Evolutionary conservation across 164 flowering plant species (phyloP).

Genomic region (Vitis labrusca): DNA sequence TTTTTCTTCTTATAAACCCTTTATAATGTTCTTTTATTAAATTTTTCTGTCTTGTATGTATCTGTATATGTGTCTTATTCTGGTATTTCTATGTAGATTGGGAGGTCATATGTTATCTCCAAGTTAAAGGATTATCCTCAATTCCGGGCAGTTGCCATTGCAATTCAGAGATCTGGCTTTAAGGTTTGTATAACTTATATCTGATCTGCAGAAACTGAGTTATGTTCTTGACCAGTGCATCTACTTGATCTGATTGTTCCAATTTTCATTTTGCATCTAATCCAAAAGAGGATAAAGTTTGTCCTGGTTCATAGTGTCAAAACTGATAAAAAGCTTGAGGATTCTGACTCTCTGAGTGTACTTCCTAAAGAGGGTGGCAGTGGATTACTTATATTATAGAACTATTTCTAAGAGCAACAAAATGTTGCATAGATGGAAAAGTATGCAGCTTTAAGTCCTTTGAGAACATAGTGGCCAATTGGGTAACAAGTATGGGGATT

Average conservation of each 20-base stretch:
- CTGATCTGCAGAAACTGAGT: neutral
- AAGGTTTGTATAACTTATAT: slow-evolving; percentile 51
- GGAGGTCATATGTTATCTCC: slow-evolving; percentile 73
- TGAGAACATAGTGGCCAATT: neutral
- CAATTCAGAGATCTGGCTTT: slow-evolving; percentile 86
- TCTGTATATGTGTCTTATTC: neutral
- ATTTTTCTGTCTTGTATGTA: neutral
- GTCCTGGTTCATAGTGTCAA: neutral
- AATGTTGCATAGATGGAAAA: neutral
- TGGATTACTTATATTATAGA: no score
- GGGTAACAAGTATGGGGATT: neutral
- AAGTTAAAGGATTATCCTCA: slow-evolving; percentile 88
- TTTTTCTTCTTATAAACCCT: neutral
- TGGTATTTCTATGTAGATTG: slow-evolving; percentile 54
- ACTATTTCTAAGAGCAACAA: no score
- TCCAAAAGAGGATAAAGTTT: no score
- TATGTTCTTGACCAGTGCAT: neutral
- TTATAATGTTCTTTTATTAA: neutral
- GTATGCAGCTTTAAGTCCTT: neutral
- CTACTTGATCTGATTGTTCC: neutral
- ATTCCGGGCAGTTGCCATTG: slow-evolving; percentile 86
- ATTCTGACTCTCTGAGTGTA: neutral
- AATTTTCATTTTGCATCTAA: neutral
- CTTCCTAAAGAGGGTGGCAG: neutral
- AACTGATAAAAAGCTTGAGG: neutral